These are phyloP conservation scores for Yamadazyma conglobata DNA, from an alignment of 1,139 yeast genomes.

Conservation along the genomic window DNA sequence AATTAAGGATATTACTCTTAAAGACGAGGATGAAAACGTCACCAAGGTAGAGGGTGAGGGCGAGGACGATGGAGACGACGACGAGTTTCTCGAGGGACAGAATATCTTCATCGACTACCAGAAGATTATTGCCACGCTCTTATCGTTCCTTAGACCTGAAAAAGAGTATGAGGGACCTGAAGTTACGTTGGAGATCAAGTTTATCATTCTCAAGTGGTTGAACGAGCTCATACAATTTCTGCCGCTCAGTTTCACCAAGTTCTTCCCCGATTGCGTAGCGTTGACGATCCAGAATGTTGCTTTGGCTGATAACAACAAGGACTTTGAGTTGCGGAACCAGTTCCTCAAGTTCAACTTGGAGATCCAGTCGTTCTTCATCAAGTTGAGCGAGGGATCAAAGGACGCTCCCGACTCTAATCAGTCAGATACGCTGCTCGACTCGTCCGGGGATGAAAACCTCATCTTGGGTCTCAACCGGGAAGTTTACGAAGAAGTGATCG, in stretches of 20 bases:
- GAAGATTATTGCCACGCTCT: conserved; percentile 72
- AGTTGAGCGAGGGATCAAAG: conserved; percentile 22
- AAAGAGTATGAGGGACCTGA: conserved; percentile 37
- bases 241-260: conserved; percentile 71
- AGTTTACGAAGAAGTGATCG: conserved; percentile 40
- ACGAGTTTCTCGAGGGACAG: conserved; percentile 73
- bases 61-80: conserved; percentile 21
- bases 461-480: conserved; percentile 37
- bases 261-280: conserved; percentile 43
- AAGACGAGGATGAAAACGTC: conserved; percentile 3
- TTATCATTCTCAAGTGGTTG: conserved; percentile 82
- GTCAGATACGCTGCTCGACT: conserved; percentile 6
- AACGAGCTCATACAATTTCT: conserved; percentile 70
- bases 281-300: conserved; percentile 38
- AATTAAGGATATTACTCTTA: neutral
- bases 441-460: conserved; percentile 16
- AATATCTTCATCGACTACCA: conserved; percentile 81
- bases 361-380: conserved; percentile 32
- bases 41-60: conserved; percentile 11
- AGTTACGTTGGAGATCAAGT: conserved; percentile 69
- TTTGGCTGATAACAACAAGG: conserved; percentile 35
- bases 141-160: conserved; percentile 65
- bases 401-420: conserved; percentile 4
- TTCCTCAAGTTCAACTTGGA: conserved; percentile 35
- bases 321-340: conserved; percentile 36